Conservation (phyloP, 768 basidiomycete genomes). For the Amanita jacksonii region DNA sequence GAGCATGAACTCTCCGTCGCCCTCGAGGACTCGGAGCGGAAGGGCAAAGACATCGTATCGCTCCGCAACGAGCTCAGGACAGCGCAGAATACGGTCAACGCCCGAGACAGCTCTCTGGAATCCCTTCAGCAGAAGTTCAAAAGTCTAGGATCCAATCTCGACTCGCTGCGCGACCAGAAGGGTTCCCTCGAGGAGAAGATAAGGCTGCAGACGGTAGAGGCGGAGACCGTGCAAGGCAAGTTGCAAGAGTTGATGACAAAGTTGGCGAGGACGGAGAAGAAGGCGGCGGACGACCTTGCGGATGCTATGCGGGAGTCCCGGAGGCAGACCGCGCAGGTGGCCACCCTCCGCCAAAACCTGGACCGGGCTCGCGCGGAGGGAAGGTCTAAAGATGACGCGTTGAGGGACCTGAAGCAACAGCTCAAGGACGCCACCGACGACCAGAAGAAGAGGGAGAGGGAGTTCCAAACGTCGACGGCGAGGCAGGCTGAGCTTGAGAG, state of each 20-base stretch:
- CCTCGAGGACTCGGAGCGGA: neutral
- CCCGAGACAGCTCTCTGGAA: neutral
- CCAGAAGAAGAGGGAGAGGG: slow-evolving; percentile 2
- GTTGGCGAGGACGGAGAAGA: slow-evolving; percentile 6
- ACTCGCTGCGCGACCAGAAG: slow-evolving; percentile 4
- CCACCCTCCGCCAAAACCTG: slow-evolving; percentile 12
- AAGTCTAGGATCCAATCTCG: slow-evolving; percentile 2
- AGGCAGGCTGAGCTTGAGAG: slow-evolving; percentile 5
- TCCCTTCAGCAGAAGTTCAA: slow-evolving; percentile 3
- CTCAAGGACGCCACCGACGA: slow-evolving; percentile 1
- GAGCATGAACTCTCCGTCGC: slow-evolving; percentile 10
- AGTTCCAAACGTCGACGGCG: slow-evolving; percentile 1
- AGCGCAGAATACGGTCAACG: slow-evolving; percentile 4
- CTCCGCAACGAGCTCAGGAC: slow-evolving; percentile 1
- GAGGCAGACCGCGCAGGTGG: slow-evolving; percentile 10
- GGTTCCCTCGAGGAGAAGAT: slow-evolving; percentile 5
- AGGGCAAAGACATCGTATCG: neutral
- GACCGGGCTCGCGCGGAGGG: slow-evolving; percentile 9
- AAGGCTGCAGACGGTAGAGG: slow-evolving; percentile 1
- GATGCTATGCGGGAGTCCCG: slow-evolving; percentile 5
- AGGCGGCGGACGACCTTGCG: slow-evolving; percentile 4
- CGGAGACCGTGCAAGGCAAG: slow-evolving; percentile 2
- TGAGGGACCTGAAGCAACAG: slow-evolving; percentile 7
- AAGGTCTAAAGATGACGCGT: slow-evolving; percentile 12
- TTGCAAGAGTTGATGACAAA: neutral